These are phyloP conservation scores for Alloascoidea hylecoeti DNA, from an alignment of 805 yeast genomes.

Conservation along the genomic window DNA sequence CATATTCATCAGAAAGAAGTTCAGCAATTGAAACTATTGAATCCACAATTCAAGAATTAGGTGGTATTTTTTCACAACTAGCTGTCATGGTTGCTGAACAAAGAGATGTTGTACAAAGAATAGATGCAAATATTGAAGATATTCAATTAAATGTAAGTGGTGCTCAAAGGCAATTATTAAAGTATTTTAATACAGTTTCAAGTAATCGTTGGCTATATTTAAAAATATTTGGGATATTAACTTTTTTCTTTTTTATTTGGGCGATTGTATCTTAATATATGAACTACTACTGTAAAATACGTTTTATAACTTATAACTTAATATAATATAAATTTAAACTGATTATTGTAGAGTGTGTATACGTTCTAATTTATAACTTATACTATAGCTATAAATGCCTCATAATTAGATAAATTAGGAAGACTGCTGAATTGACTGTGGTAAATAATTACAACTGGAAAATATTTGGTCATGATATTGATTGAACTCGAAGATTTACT, in stretches of 20 bases:
- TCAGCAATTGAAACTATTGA: constrained; percentile 94
- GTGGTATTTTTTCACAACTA: constrained; percentile 83
- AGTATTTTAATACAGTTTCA: constrained; percentile 76
- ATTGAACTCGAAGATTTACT: too few species aligned
- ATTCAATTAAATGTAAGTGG: constrained; percentile 80
- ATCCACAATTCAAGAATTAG: constrained; percentile 91
- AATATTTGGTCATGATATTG: too few species aligned
- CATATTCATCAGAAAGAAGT: constrained; percentile 71
- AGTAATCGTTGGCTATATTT: constrained; percentile 88
- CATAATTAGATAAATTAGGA: too few species aligned
- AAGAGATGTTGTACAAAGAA: constrained; percentile 90
- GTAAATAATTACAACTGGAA: too few species aligned
- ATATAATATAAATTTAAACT: too few species aligned
- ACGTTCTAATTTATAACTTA: too few species aligned
- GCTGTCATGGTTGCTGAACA: constrained; percentile 98
- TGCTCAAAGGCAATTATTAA: constrained; percentile 86
- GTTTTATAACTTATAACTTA: too few species aligned
- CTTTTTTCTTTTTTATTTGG: constrained; percentile 19
- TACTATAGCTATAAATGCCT: too few species aligned
- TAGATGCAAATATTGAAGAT: constrained; percentile 91
- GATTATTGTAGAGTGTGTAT: too few species aligned
- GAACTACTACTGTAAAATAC: too few species aligned
- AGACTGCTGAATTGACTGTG: too few species aligned
- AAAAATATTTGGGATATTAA: constrained; percentile 77
- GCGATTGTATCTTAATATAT: constrained; percentile 11